Conservation (phyloP, 208 protist species). For the Lotmaria passim region DNA sequence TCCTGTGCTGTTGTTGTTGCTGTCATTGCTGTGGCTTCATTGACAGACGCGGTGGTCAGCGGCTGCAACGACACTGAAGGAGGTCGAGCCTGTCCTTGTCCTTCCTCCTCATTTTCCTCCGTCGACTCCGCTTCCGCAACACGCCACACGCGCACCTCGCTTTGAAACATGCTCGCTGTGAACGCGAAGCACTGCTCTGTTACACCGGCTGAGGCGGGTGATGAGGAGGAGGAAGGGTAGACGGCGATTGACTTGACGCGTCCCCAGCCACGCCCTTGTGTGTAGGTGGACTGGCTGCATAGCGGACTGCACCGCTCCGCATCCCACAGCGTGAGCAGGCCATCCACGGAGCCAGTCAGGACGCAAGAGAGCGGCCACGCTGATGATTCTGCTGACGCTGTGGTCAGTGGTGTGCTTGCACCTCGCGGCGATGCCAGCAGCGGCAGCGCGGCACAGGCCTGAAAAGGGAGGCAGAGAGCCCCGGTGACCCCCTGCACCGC, state of each 20-base stretch:
- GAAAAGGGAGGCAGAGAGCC: conserved; percentile 74
- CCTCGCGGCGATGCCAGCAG: not conserved
- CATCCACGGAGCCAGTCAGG: conserved; percentile 75
- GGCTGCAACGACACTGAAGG: conserved; percentile 8
- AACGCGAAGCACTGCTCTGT: conserved; percentile 48
- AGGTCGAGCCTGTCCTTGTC: not conserved
- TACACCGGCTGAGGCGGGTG: not conserved
- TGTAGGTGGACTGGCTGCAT: conserved; percentile 50
- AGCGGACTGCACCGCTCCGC: conserved; percentile 48
- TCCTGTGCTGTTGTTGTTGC: no score
- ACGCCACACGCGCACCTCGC: conserved; percentile 58
- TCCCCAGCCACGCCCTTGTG: conserved; percentile 46
- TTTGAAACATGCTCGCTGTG: conserved; percentile 78
- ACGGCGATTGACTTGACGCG: conserved; percentile 62
- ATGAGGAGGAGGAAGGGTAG: conserved; percentile 33
- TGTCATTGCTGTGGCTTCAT: conserved; percentile 13
- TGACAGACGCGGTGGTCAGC: conserved; percentile 27
- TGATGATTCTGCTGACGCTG: not conserved
- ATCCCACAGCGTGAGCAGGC: conserved; percentile 85
- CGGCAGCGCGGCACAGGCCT: conserved; percentile 54
- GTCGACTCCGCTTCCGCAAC: not conserved
- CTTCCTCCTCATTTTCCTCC: conserved; percentile 2
- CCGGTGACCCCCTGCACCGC: conserved; percentile 33
- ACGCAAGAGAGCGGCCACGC: conserved; percentile 19
- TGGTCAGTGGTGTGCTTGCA: not conserved